Base-by-base conservation (phyloP, 176 grass and related monocot genomes). In the Oryza longistaminata region DNA sequence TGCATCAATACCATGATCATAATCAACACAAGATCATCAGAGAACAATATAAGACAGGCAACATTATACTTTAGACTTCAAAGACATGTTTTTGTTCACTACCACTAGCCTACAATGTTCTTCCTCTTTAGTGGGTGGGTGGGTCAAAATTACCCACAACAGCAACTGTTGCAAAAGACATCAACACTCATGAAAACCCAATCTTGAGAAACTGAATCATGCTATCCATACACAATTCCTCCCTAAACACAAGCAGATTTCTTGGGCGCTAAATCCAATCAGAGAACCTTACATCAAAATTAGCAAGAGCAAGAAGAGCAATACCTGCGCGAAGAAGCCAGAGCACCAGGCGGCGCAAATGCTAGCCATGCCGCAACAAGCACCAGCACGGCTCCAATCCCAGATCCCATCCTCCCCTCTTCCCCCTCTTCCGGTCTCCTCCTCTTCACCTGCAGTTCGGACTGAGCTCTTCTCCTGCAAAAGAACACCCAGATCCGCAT, bases 241-340 rank as follows among this genome's bases (percentile, higher is more conserved):
- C 50, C 67, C 10, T n/a, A 69, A 17, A 46, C 6, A 64, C 21
- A 60, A 72, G 45, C 13, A 68, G n/a, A 61, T 24, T 17, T 49
- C 26, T 12, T 22, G 1, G 25, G 35, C 12, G 76, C 66, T 69
- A 87, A 64, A 70, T 75, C 62, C 37, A 60, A 69, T 12, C 55
- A 79, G 44, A 71, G 71, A 58, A n/a, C 61, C 40, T 35, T 65
- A 6, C 1, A 50, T 11, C 14, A 7, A 24, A 33, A 48, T 1
- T 2, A 48, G 13, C 11, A 52, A 62, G 79, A 64, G 74, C 19
- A 73, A 40, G 21, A 82, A 9, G 3, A 74, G 35, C 48, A 55
- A 67, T 86, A 82, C 78, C 77, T 78, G 73, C 73, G 78, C 15
- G 88, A 86, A 55, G 78, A 86, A 77, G 79, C 83, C 83, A 58